Conservation (phyloP, 106 monocot genomes). For the Triglochin maritima region DNA sequence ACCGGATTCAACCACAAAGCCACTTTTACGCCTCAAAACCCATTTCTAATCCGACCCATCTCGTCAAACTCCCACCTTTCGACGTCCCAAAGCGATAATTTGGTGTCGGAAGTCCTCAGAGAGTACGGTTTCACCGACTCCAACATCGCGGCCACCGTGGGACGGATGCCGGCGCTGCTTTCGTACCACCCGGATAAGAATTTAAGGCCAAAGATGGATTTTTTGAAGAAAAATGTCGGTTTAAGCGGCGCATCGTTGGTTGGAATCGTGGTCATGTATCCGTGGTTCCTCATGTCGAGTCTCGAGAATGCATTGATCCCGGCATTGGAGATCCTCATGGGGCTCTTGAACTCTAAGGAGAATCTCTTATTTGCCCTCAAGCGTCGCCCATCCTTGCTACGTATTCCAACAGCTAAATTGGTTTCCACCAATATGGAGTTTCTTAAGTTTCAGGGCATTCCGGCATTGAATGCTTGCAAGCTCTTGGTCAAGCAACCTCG, state of each 20-base stretch:
- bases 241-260: neutral
- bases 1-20: too few species aligned
- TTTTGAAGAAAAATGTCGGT: neutral
- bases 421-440: neutral
- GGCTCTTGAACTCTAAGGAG: neutral
- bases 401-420: too few species aligned
- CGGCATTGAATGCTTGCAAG: neutral
- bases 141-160: neutral
- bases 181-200: neutral
- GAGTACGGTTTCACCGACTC: constrained; percentile 1
- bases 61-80: constrained; percentile 1
- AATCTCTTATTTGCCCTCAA: neutral
- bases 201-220: constrained; percentile 1
- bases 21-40: too few species aligned
- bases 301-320: constrained; percentile 1
- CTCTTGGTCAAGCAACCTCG: neutral
- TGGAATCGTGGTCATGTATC: neutral
- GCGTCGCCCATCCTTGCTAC: neutral
- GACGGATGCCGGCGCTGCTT: neutral
- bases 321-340: neutral
- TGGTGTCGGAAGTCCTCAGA: constrained; percentile 1
- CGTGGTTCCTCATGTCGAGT: neutral
- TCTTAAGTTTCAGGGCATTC: neutral
- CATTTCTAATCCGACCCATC: too few species aligned
- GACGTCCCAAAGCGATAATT: neutral